phyloP scores from a whole-genome alignment of 768 basidiomycete genomes.

The Rubroboletus satanas region DNA sequence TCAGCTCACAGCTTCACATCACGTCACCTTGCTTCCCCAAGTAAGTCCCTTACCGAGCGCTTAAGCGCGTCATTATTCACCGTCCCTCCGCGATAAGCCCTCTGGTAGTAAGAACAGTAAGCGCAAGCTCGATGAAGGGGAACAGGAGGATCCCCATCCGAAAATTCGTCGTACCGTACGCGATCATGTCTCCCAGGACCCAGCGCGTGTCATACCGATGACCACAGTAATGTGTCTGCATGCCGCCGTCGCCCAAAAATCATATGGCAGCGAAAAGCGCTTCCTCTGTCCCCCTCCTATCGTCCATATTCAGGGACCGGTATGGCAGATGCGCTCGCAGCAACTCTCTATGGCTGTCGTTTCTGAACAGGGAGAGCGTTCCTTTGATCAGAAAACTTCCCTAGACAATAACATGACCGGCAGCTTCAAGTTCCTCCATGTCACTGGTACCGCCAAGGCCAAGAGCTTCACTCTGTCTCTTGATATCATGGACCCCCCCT shows the following conservation, averaged over 20 bases:
- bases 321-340: slow-evolving; percentile 78
- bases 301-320: slow-evolving; percentile 87
- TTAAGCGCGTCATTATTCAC: slow-evolving; percentile 28
- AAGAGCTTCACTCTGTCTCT: slow-evolving; percentile 87
- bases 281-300: slow-evolving; percentile 92
- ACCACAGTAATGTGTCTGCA: slow-evolving; percentile 88
- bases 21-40: slow-evolving; percentile 35
- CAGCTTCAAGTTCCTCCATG: slow-evolving; percentile 89
- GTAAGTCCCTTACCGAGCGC: slow-evolving; percentile 33
- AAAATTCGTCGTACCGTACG: slow-evolving; percentile 85
- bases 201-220: slow-evolving; percentile 76
- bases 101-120: slow-evolving; percentile 49
- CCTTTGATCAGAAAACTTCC: slow-evolving; percentile 79
- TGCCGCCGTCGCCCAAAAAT: slow-evolving; percentile 93
- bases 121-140: slow-evolving; percentile 68
- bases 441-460: slow-evolving; percentile 82
- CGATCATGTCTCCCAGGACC: slow-evolving; percentile 76
- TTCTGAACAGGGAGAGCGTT: slow-evolving; percentile 76
- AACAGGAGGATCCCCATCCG: slow-evolving; percentile 58
- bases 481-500: slow-evolving; percentile 76
- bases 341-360: slow-evolving; percentile 84
- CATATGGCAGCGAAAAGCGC: slow-evolving; percentile 92
- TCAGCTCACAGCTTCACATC: slow-evolving; percentile 30
- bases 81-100: slow-evolving; percentile 22
- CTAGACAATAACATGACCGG: slow-evolving; percentile 82